Percentiles rank a stretch among this genome's conserved stretches.
phyloP scores from a whole-genome alignment of 805 yeast genomes.

The Sugiyamaella mastotermitis region DNA sequence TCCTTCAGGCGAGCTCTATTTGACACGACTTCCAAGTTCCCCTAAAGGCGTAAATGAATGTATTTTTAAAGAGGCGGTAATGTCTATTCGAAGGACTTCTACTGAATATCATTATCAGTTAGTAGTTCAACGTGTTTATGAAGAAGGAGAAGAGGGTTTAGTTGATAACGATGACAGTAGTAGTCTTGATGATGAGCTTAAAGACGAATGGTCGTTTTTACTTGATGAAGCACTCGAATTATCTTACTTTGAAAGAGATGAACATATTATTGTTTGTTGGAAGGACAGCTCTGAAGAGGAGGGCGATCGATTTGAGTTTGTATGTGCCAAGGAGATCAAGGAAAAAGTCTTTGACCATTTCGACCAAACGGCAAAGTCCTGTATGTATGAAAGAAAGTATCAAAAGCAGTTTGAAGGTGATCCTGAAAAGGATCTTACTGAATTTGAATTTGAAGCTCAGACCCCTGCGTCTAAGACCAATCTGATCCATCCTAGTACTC shows the following conservation, averaged over 20 bases:
- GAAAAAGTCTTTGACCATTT: constrained; percentile 50
- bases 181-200: constrained; percentile 36
- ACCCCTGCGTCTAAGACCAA: background rate
- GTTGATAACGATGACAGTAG: constrained; percentile 47
- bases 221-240: constrained; percentile 57
- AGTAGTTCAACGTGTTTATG: constrained; percentile 59
- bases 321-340: constrained; percentile 53
- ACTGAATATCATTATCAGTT: constrained; percentile 63
- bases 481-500: background rate
- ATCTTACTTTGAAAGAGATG: constrained; percentile 48
- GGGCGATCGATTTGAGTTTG: constrained; percentile 79
- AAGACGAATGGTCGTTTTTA: constrained; percentile 67
- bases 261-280: constrained; percentile 66
- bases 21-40: constrained; percentile 67
- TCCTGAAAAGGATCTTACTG: constrained; percentile 44
- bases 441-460: constrained; percentile 41
- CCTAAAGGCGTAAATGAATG: constrained; percentile 82
- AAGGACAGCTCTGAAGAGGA: constrained; percentile 76
- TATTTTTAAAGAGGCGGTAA: constrained; percentile 67
- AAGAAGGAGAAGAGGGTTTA: constrained; percentile 56
- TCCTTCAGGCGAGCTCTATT: constrained; percentile 72
- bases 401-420: constrained; percentile 40
- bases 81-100: constrained; percentile 62
- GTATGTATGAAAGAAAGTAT: constrained; percentile 74
- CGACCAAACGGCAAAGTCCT: constrained; percentile 52